Conservation (phyloP, 169 alveolate genomes). For the Babesia sp. region DNA sequence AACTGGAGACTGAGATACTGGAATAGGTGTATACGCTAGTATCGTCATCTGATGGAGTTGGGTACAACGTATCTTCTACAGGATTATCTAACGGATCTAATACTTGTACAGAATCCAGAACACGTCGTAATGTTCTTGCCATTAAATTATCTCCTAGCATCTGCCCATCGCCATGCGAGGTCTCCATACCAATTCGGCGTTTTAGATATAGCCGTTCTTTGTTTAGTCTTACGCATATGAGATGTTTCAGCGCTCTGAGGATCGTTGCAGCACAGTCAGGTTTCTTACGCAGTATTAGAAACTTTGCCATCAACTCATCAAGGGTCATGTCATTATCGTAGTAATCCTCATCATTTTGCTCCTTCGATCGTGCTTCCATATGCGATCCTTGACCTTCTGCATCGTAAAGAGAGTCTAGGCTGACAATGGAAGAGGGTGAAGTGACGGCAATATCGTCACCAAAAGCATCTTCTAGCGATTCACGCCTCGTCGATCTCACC, state of each 20-base stretch:
- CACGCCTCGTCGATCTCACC: not conserved
- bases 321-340: conserved; percentile 48
- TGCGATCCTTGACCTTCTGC: not conserved
- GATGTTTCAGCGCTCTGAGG: conserved; percentile 50
- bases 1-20: conserved; percentile 54
- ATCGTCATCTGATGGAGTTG: not conserved
- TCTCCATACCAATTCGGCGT: not conserved
- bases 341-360: conserved; percentile 4
- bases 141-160: not conserved
- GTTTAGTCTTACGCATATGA: conserved; percentile 28
- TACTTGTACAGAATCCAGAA: not conserved
- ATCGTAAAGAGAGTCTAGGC: not conserved
- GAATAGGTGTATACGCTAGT: conserved; percentile 58
- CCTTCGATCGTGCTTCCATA: not conserved
- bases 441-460: not conserved
- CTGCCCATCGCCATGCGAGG: not conserved
- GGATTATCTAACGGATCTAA: not conserved
- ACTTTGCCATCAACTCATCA: conserved; percentile 42
- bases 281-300: conserved; percentile 34
- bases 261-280: conserved; percentile 29
- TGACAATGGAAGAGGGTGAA: not conserved
- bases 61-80: not conserved
- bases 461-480: not conserved
- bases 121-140: conserved; percentile 1
- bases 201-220: conserved; percentile 45